phyloP scores from a whole-genome alignment of 306 rosid genomes.

The Astragalus membranaceus region DNA sequence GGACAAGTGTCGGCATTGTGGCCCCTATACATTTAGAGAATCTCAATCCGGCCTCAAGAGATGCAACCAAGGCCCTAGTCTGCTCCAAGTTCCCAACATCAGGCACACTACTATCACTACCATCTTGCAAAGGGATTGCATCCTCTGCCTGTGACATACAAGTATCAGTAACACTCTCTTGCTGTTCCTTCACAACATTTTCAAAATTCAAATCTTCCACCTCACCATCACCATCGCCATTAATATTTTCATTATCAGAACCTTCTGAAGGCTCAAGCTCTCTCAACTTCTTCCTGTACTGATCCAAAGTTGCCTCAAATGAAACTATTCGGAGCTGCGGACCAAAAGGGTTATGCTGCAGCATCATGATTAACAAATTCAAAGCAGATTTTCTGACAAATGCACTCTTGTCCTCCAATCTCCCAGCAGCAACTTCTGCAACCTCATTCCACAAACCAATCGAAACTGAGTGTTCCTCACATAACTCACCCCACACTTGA shows the following conservation, averaged over 20 bases:
- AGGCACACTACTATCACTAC: conserved; percentile 46
- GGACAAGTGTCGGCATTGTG: conserved; percentile 78
- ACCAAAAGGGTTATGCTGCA: conserved; percentile 97
- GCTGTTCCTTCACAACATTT: conserved; percentile 37
- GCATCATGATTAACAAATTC: conserved; percentile 77
- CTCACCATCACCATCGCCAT: conserved; percentile 57
- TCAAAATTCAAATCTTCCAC: conserved; percentile 39
- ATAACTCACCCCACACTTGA: conserved; percentile 94
- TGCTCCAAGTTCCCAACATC: conserved; percentile 95
- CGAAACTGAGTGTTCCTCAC: conserved; percentile 85
- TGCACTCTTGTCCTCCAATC: conserved; percentile 98
- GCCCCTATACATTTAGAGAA: conserved; percentile 75
- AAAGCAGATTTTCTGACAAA: conserved; percentile 84
- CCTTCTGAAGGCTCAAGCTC: conserved; percentile 65
- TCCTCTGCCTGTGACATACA: conserved; percentile 52
- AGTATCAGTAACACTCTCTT: conserved; percentile 70
- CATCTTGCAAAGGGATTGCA: conserved; percentile 40
- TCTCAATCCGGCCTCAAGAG: conserved; percentile 87
- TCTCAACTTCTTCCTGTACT: conserved; percentile 65
- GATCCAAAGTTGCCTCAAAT: conserved; percentile 85
- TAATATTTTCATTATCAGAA: conserved; percentile 35
- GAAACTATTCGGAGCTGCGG: conserved; percentile 84
- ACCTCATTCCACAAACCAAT: conserved; percentile 98
- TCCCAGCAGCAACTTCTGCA: conserved; percentile 82
- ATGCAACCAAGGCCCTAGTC: conserved; percentile 94